phyloP scores from a whole-genome alignment of 768 basidiomycete species.

The Rhizopogon roseolus region DNA sequence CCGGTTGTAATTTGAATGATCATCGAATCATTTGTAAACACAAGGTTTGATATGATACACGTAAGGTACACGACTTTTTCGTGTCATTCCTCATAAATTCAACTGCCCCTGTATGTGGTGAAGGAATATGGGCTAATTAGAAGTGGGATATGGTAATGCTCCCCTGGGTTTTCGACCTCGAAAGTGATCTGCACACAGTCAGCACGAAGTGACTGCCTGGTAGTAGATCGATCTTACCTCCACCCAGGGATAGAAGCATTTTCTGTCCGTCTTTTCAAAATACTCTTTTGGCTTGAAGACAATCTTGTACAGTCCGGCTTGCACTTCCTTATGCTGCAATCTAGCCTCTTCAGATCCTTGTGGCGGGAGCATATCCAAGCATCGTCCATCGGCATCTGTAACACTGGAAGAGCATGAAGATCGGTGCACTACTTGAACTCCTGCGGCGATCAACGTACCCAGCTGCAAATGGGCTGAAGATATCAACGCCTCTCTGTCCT shows the following conservation, averaged over 20 bases:
- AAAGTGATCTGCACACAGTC: conserved; percentile 63
- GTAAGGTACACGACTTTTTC: background rate
- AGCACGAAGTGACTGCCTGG: background rate
- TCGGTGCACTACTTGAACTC: background rate
- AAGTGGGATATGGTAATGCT: conserved; percentile 92
- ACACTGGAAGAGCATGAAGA: conserved; percentile 34
- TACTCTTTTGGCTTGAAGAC: conserved; percentile 81
- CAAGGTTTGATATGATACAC: background rate
- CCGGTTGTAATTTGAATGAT: background rate
- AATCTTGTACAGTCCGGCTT: conserved; percentile 67
- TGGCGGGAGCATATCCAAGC: conserved; percentile 66
- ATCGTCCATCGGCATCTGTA: conserved; percentile 83
- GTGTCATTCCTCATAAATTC: conserved; percentile 7
- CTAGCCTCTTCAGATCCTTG: conserved; percentile 39
- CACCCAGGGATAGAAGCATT: conserved; percentile 87
- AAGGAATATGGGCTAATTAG: conserved; percentile 88
- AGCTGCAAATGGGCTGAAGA: conserved; percentile 51
- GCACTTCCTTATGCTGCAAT: conserved; percentile 39
- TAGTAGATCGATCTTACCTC: conserved; percentile 47
- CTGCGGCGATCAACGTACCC: conserved; percentile 43
- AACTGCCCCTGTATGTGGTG: conserved; percentile 93
- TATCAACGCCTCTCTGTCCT: conserved; percentile 29
- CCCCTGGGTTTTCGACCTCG: conserved; percentile 59
- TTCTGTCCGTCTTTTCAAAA: conserved; percentile 57
- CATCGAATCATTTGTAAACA: background rate